Base-by-base conservation (phyloP, 2,329 filamentous ascomycete genomes). In the Venturia effusa region DNA sequence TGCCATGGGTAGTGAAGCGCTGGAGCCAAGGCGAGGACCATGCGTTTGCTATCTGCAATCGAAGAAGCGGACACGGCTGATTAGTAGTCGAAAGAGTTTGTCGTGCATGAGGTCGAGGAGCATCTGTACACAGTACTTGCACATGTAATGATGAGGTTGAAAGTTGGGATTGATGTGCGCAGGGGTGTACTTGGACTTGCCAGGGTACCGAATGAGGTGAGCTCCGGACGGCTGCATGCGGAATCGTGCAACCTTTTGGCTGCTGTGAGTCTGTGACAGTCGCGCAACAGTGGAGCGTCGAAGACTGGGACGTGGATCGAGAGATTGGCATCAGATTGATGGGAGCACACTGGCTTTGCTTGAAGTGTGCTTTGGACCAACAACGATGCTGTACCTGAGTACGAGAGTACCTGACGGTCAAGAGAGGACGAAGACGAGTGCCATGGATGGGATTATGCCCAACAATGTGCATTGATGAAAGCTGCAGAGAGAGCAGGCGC, bases 121-220 rank as follows among this genome's bases (percentile, higher is more conserved):
- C n/a, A n/a, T 57, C 51, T 57, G 30, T 57, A n/a, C n/a, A n/a
- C n/a, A n/a, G n/a, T n/a, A 57, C 51, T 57, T 57, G 51, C 51
- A 57, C 30, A 57, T 57, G 51, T 34, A 57, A 57, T 34, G 30
- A 24, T 15, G 45, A 51, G 19, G 45, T 51, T 24, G 22, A 57
- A 34, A 8, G n/a, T 1, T 32, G 19, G n/a, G 19, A 5, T 19
- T 57, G 51, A 57, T 57, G 30, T 34, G 27, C 51, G 4, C 51
- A 57, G 51, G 51, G 51, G 15, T 57, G 30, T 57, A 30, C 27
- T 57, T 57, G 17, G 51, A 30, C 7, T n/a, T 32, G 2, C 15
- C 51, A 57, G 30, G 51, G 51, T 15, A 57, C 30, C n/a, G 19
- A 34, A 34, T 13, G 24, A 27, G 27, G 24, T 34, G 51, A 57